These are phyloP conservation scores for Pseudopyrenochaeta lycopersici DNA, from an alignment of 2,329 filamentous ascomycete species.

Conservation along the genomic window DNA sequence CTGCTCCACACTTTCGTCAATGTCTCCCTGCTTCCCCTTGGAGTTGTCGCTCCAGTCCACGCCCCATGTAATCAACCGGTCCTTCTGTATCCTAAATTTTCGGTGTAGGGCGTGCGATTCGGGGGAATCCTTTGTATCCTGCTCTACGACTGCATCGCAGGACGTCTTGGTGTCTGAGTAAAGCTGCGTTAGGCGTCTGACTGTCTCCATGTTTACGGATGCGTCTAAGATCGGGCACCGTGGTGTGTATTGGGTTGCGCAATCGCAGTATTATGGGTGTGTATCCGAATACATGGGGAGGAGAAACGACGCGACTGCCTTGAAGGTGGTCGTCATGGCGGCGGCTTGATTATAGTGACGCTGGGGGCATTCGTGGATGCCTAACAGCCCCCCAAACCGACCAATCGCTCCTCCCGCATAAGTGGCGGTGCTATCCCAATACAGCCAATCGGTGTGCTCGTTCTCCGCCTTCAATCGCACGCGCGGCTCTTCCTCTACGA, in stretches of 20 bases:
- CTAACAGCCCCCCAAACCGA: conserved; percentile 25
- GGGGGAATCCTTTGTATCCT: conserved; percentile 67
- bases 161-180: conserved; percentile 85
- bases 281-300: conserved; percentile 26
- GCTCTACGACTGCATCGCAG: conserved; percentile 73
- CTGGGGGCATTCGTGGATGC: conserved; percentile 41
- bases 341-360: conserved; percentile 25
- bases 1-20: conserved; percentile 73
- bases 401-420: conserved; percentile 14
- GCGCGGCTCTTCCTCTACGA: background rate
- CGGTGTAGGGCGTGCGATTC: conserved; percentile 77
- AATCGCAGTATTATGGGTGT: conserved; percentile 21
- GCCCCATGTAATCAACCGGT: conserved; percentile 80
- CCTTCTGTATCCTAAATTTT: conserved; percentile 81
- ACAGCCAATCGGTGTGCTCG: conserved; percentile 13
- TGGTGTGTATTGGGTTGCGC: conserved; percentile 9
- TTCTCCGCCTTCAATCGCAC: conserved; percentile 7
- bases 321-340: conserved; percentile 38
- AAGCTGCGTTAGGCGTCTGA: conserved; percentile 60
- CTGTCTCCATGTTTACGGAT: conserved; percentile 43
- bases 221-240: conserved; percentile 5
- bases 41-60: conserved; percentile 80
- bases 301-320: conserved; percentile 36
- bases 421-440: background rate
- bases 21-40: conserved; percentile 68